Evolutionary conservation across 495 filamentous ascomycete species (phyloP).

Genomic region (Podospora fimiseda): DNA sequence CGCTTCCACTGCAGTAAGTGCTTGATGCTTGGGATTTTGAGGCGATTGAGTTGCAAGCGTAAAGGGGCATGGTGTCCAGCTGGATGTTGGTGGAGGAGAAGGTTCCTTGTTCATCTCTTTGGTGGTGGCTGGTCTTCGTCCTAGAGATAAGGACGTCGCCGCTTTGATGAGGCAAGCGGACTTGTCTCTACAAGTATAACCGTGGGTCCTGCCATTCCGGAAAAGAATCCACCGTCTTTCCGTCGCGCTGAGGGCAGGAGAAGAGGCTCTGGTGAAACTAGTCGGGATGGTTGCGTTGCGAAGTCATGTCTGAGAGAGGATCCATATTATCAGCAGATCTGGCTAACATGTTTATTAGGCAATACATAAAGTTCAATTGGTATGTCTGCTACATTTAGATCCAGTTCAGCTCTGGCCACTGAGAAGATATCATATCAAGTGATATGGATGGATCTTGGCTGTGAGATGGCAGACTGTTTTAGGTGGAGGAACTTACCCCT

Average conservation of each 20-base stretch:
- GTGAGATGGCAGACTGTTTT: no score
- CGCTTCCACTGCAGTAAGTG: slow-evolving; percentile 36
- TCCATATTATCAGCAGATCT: not conserved
- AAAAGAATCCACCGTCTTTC: no score
- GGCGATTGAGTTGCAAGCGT: not conserved
- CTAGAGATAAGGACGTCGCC: no score
- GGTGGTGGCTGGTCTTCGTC: not conserved
- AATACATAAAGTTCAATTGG: slow-evolving; percentile 55
- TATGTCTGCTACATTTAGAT: slow-evolving; percentile 29
- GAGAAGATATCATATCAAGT: not conserved
- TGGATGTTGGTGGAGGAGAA: no score
- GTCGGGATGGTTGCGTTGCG: no score
- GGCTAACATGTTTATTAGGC: slow-evolving; percentile 27
- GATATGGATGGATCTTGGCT: not conserved
- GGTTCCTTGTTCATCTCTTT: not conserved
- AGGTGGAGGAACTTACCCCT: not conserved
- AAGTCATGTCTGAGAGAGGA: no score
- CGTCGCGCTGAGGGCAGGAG: no score
- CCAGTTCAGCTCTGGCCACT: not conserved
- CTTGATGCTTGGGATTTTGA: not conserved
- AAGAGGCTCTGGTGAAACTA: no score
- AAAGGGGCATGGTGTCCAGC: no score
- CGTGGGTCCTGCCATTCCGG: no score
- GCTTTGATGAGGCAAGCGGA: no score
- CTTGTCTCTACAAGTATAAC: no score